Evolutionary conservation across 208 protist genomes (phyloP), one percentile per base, ranked within the genome.

Genomic region (Phytomonas sp.): DNA sequence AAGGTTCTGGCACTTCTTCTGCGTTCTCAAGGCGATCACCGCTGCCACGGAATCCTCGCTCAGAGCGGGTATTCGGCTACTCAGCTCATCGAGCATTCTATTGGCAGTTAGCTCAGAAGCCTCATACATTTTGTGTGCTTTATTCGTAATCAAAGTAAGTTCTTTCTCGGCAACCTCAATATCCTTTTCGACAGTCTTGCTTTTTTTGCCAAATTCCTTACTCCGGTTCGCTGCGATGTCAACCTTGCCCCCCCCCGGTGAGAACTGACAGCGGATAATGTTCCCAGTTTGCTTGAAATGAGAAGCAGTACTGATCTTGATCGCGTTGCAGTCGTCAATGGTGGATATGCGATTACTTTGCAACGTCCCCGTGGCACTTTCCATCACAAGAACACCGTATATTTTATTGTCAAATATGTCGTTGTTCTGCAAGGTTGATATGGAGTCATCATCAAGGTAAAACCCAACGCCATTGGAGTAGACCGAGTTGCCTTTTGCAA

Each of bases 221-320:
- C 46, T 56, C 20, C 46, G 46, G 20, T 56, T 56, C 5, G 46
- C 46, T 23, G 46, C 46, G 0, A 56, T 23, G 23, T 56, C 46
- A 17, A 56, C 46, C 20, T 56, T 56, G 46, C 17, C 46, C 20
- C 46, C 46, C 0, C 46, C 85, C 0, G 91, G 91, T n/a, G 91
- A 94, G 71, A 96, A 93, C 77, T 93, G 88, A 70, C 93, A 92
- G 65, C 86, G 84, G 32, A 94, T 89, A 7, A 76, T 77, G 80
- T 96, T 96, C 31, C 77, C 73, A 26, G 74, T 33, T 23, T 79
- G 59, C 77, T 87, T 92, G 4, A 92, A 32, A 1, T 75, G 74
- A n/a, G 74, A 61, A 29, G 88, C 84, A 8, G 34, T 80, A 23
- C 85, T 78, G 20, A 89, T 74, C 43, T 87, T 81, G 51, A 87